Evolutionary conservation across 139 green algal genomes (phyloP).

Genomic region (Nannochloris sp.): DNA sequence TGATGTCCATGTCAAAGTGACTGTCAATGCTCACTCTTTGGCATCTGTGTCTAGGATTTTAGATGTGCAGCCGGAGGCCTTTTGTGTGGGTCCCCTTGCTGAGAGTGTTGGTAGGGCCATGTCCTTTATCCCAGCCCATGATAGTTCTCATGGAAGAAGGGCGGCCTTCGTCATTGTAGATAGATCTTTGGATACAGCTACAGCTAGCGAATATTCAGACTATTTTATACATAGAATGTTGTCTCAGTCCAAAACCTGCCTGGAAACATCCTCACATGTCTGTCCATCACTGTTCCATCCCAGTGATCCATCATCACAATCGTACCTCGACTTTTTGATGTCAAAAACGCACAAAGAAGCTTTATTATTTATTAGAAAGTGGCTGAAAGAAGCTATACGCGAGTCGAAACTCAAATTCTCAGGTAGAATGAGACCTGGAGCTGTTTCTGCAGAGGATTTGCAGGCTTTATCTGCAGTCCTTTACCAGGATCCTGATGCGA

Average conservation of each 20-base stretch:
- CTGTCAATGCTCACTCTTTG: conserved; percentile 46
- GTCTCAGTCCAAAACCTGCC: neutral
- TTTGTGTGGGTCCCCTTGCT: conserved; percentile 38
- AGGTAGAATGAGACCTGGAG: conserved; percentile 7
- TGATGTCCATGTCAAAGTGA: conserved; percentile 16
- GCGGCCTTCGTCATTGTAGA: conserved; percentile 46
- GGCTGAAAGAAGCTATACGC: conserved; percentile 44
- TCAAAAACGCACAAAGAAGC: conserved; percentile 29
- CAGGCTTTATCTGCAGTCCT: conserved; percentile 26
- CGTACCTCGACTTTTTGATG: conserved; percentile 38
- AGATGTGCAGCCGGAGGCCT: conserved; percentile 41
- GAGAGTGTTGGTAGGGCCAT: conserved; percentile 26
- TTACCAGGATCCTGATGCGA: neutral
- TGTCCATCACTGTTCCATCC: conserved; percentile 9
- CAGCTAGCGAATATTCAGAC: conserved; percentile 31
- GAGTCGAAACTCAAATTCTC: conserved; percentile 29
- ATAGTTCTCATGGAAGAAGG: neutral
- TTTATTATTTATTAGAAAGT: conserved; percentile 44
- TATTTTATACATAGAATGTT: conserved; percentile 30
- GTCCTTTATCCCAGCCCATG: conserved; percentile 25
- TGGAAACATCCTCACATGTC: neutral
- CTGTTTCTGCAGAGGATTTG: conserved; percentile 36
- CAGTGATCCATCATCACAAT: neutral
- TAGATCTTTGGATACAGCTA: conserved; percentile 41
- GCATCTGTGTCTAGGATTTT: conserved; percentile 27